These are phyloP conservation scores for Phlyctochytrium arcticum DNA, from an alignment of 192 early-diverging fungal genomes.

Conservation along the genomic window DNA sequence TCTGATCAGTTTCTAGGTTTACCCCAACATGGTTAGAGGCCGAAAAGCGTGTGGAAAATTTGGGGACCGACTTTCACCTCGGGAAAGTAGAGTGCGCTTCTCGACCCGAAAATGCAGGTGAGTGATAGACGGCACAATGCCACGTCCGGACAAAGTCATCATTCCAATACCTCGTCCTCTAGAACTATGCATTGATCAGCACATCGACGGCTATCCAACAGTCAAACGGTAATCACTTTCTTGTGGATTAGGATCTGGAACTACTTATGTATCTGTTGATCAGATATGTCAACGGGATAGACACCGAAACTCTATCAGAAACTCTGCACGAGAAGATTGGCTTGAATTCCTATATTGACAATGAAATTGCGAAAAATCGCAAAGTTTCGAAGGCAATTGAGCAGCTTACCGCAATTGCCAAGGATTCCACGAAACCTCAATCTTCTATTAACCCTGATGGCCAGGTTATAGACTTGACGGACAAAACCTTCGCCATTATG, in stretches of 20 bases:
- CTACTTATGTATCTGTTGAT: too few relatives aligned
- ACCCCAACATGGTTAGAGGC: slow-evolving; percentile 32
- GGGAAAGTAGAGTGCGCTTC: slow-evolving; percentile 66
- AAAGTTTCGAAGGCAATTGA: background rate
- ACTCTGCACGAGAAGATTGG: too few relatives aligned
- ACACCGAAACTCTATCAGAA: too few relatives aligned
- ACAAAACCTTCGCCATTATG: slow-evolving; percentile 17
- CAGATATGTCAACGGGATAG: too few relatives aligned
- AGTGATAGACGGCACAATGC: background rate
- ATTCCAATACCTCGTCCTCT: background rate
- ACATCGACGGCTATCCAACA: slow-evolving; percentile 55
- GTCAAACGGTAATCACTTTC: slow-evolving; percentile 50
- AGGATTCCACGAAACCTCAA: slow-evolving; percentile 2
- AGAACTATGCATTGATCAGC: slow-evolving; percentile 59
- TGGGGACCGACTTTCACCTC: slow-evolving; percentile 49
- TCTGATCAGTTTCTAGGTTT: slow-evolving; percentile 5
- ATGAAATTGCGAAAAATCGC: slow-evolving; percentile 7
- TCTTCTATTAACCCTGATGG: slow-evolving; percentile 10
- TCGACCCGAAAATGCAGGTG: slow-evolving; percentile 35
- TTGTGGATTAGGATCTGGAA: too few relatives aligned
- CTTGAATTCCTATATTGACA: too few relatives aligned
- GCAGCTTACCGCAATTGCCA: background rate
- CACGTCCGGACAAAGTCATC: background rate
- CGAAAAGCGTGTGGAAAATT: slow-evolving; percentile 24
- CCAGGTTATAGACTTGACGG: slow-evolving; percentile 8